Conservation (phyloP, 306 rosid species). For the Lathyrus oleraceus region DNA sequence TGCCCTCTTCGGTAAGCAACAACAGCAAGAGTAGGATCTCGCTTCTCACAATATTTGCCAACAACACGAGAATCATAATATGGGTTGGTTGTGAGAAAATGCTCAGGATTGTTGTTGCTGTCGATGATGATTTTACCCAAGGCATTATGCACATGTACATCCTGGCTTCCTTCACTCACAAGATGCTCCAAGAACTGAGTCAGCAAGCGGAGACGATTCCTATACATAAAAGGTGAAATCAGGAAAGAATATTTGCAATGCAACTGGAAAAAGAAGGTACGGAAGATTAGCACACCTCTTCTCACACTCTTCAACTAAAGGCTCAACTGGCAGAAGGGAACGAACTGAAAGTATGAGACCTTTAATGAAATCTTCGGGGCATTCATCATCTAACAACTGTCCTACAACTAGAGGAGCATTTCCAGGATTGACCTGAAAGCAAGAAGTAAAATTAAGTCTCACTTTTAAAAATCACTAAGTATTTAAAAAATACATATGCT, state of each 20-base stretch:
- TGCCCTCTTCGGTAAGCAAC: constrained; percentile 97
- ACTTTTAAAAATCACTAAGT: background rate
- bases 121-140: constrained; percentile 93
- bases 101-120: constrained; percentile 96
- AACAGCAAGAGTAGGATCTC: constrained; percentile 96
- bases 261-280: constrained; percentile 25
- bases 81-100: constrained; percentile 97
- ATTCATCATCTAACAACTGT: constrained; percentile 92
- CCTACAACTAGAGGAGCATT: constrained; percentile 97
- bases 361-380: constrained; percentile 96
- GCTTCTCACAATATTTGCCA: constrained; percentile 95
- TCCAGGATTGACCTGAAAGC: constrained; percentile 79
- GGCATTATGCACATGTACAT: constrained; percentile 95
- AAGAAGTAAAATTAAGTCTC: constrained; percentile 33
- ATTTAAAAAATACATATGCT: constrained; percentile 22
- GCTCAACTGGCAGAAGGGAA: constrained; percentile 97
- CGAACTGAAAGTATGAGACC: constrained; percentile 96
- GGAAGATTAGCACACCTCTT: constrained; percentile 63
- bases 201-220: constrained; percentile 93
- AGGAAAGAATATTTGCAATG: constrained; percentile 16
- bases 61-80: constrained; percentile 95
- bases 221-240: constrained; percentile 36
- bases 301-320: constrained; percentile 95
- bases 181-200: constrained; percentile 98
- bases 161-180: constrained; percentile 99